Evolutionary conservation across 192 early-diverging fungal species (phyloP), one percentile per base, ranked within the genome.

Genomic region (Chytriomyces sp.): DNA sequence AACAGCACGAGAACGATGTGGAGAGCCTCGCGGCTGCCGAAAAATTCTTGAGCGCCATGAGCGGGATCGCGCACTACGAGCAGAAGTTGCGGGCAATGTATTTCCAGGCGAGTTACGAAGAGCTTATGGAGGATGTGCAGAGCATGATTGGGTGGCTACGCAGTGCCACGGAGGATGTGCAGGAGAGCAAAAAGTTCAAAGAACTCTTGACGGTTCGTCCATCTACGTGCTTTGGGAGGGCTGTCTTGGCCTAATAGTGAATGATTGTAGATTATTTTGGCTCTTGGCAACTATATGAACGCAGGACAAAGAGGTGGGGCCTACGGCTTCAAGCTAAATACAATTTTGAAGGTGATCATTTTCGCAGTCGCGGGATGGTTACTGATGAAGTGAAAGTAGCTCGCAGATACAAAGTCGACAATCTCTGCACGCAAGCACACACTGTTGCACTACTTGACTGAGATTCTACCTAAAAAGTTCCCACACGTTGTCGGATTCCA

Each of bases 271-370:
- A 74, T 85, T 25, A 83, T 85, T 64, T 72, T 85, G 12, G 82
- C 84, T 4, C 70, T 85, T 54, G 84, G 84, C 40, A 85, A 85
- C 66, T 85, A 85, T 40, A 78, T 85, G 80, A 85, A 85, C 59
- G 60, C 80, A 19, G 84, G 79, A 22, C 75, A 75, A 36, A 59
- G 84, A 64, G 84, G 84, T 34, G 80, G 81, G 36, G 84, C 84
- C 4, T 85, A 80, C 67, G 84, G 84, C 25, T 85, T 85, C 62
- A 82, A 81, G 57, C 41, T 85, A 8, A 73, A 77, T 39, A 81
- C 71, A 71, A 52, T 85, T 6, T 53, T 81, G n/a, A 85, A 85
- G 78, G 84, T 86, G 31, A 49, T 12, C 54, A 61, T 19, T 25
- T 38, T 80, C 30, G 19, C 59, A 37, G 33, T 61, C 25, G 4